Evolutionary conservation across 2,329 filamentous ascomycete species (phyloP).

Genomic region (Ophiostoma sp.): DNA sequence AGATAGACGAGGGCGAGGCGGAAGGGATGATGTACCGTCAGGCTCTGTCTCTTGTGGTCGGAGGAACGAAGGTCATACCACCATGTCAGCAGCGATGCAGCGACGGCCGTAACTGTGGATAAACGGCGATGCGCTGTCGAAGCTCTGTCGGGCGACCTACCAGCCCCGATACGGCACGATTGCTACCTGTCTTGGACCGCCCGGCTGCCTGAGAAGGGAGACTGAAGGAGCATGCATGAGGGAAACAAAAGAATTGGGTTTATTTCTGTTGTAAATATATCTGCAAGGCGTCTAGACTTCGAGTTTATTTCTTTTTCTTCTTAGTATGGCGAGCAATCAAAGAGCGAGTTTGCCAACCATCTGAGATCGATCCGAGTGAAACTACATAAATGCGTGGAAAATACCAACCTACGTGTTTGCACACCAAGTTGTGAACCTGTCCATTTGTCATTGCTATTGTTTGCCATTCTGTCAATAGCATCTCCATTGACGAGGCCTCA

Average conservation of each 20-base stretch:
- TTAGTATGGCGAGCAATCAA: not conserved
- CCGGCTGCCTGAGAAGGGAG: not conserved
- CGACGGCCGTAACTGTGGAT: not conserved
- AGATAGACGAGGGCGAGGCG: not conserved
- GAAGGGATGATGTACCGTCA: not conserved
- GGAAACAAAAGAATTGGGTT: not conserved
- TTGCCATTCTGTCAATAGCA: not conserved
- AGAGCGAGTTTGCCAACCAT: not conserved
- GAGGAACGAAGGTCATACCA: not conserved
- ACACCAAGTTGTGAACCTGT: not conserved
- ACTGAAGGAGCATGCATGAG: too few species aligned
- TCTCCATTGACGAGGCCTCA: not conserved
- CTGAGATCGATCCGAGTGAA: not conserved
- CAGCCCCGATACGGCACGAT: not conserved
- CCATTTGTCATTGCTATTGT: not conserved
- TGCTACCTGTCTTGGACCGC: not conserved
- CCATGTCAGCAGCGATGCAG: not conserved
- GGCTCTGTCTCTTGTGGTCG: not conserved
- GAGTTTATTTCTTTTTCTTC: not conserved
- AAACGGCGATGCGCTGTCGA: not conserved
- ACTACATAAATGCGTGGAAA: not conserved
- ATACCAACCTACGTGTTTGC: not conserved
- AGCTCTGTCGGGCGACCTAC: not conserved
- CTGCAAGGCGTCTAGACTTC: not conserved
- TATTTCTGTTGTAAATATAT: conserved; percentile 1